Evolutionary conservation across 306 rosid species (phyloP), one percentile per base, ranked within the genome.

Genomic region (Senna siamea): DNA sequence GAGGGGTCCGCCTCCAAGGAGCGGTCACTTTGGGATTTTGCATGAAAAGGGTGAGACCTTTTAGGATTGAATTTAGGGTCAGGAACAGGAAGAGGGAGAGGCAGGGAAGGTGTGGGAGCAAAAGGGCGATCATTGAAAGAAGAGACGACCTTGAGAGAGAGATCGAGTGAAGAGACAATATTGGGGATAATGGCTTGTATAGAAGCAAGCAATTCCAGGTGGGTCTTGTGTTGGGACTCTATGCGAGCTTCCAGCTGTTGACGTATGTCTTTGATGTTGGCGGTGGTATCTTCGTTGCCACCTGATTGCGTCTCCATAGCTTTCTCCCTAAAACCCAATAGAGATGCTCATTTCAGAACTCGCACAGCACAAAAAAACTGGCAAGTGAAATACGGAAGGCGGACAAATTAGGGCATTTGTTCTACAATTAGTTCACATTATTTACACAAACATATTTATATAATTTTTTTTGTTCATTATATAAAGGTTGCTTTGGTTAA

Each of bases 171-270:
- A 52, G 95, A 85, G 38, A 94, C 97, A 43, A 94, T 83, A 60
- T 81, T 68, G 2, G 96, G 99, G 59, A 83, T 83, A 6, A 86
- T 46, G 19, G 89, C 1, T 80, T 90, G 96, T 52, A 92, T 79
- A 76, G 89, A 80, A 37, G 93, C 74, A 66, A 94, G 88, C 71
- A 94, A 89, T 43, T 94, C 88, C 23, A 94, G 81, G 58, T 94
- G 96, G 67, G 87, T 76, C n/a, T 85, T 79, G 77, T 85, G 96
- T 19, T 88, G 95, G 14, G 88, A 44, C 43, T 78, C 84, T 3
- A 92, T 92, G 19, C 96, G 93, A 67, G 96, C 73, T 86, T 92
- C 90, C 2, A 92, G 97, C 32, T 83, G 85, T 57, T 81, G 89
- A n/a, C 87, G 80, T 54, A 66, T 75, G 54, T 75, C 84, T 66